A percentile compares a stretch with the other conserved stretches of the same genome.
Evolutionary conservation across 2,329 filamentous ascomycete genomes (phyloP).

Genomic region (Botrytis galanthina): DNA sequence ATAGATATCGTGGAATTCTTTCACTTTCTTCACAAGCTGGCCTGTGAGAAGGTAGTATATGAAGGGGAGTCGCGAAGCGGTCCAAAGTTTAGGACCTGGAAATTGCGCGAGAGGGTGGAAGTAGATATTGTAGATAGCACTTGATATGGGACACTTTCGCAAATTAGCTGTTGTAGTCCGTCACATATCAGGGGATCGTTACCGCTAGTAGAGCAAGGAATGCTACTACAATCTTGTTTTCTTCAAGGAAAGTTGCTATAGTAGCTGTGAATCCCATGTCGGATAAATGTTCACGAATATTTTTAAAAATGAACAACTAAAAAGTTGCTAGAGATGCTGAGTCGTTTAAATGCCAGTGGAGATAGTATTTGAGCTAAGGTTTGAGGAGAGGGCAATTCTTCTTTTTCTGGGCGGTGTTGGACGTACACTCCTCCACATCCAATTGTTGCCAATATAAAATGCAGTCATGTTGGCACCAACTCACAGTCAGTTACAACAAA

Average conservation of each 20-base stretch:
- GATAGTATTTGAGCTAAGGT: not conserved
- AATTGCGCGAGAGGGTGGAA: not conserved
- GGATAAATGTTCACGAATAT: not conserved
- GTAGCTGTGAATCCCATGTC: not conserved
- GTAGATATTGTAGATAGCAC: not conserved
- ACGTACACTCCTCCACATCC: not conserved
- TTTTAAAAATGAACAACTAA: not conserved
- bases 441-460: not conserved
- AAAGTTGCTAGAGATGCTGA: not conserved
- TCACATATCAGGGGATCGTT: not conserved
- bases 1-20: slow-evolving; percentile 4
- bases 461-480: not conserved
- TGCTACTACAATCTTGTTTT: not conserved
- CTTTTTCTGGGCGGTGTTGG: not conserved
- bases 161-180: not conserved
- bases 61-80: not conserved
- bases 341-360: not conserved
- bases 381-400: not conserved
- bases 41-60: slow-evolving; percentile 2
- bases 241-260: not conserved
- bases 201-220: not conserved
- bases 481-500: not conserved
- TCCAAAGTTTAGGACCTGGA: not conserved
- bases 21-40: not conserved
- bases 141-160: not conserved